phyloP scores from a whole-genome alignment of 192 early-diverging fungal species.

The Spizellomyces punctatus region DNA sequence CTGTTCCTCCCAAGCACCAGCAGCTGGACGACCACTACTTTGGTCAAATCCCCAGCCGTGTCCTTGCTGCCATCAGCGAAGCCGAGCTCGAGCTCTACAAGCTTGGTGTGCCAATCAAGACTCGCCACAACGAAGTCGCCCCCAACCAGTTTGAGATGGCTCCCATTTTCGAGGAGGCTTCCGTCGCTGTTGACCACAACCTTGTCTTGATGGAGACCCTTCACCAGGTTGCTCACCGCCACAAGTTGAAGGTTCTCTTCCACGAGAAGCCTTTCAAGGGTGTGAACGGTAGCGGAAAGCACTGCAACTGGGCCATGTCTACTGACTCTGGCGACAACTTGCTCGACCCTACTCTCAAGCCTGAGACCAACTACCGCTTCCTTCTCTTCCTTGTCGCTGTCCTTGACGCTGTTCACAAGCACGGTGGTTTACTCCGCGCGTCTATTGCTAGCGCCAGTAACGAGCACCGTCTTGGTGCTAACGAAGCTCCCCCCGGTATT shows the following conservation, averaged over 20 bases:
- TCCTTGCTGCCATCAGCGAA: constrained; percentile 90
- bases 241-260: constrained; percentile 94
- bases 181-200: constrained; percentile 98
- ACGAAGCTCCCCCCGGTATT: constrained; percentile 97
- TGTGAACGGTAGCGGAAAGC: constrained; percentile 98
- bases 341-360: constrained; percentile 91
- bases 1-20: constrained; percentile 95
- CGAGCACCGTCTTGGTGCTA: constrained; percentile 97
- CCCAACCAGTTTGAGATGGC: constrained; percentile 98
- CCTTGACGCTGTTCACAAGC: constrained; percentile 88
- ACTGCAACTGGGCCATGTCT: constrained; percentile 97
- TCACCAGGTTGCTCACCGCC: constrained; percentile 95
- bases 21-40: constrained; percentile 99
- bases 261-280: constrained; percentile 99
- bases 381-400: constrained; percentile 91
- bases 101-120: constrained; percentile 98
- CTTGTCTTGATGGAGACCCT: constrained; percentile 96
- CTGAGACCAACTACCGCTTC: constrained; percentile 99
- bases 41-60: constrained; percentile 92
- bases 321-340: constrained; percentile 97
- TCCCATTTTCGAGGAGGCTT: constrained; percentile 97
- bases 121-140: constrained; percentile 98
- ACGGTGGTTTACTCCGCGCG: constrained; percentile 88
- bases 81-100: constrained; percentile 90
- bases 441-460: constrained; percentile 93